A percentile compares a stretch with the other conserved stretches of the same genome.
These are phyloP conservation scores for Pseudofabraea citricarpa DNA, from an alignment of 2,329 filamentous ascomycete genomes.

Conservation along the genomic window DNA sequence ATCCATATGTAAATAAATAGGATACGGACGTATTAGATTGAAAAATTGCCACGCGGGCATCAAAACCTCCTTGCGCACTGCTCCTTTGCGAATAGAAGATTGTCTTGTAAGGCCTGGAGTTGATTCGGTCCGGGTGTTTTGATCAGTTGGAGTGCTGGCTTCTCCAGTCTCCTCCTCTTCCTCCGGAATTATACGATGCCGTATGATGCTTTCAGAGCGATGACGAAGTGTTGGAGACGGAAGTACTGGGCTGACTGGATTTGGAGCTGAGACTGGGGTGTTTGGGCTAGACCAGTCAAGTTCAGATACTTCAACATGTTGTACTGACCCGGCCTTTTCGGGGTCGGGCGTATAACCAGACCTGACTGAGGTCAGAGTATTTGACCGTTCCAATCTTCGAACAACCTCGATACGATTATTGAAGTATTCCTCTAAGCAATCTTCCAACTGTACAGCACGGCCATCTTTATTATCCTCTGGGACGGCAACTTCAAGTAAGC, in stretches of 20 bases:
- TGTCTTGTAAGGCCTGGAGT: conserved; percentile 29
- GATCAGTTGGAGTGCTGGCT: conserved; percentile 27
- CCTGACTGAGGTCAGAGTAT: conserved; percentile 40
- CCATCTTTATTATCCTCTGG: conserved; percentile 64
- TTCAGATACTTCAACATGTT: conserved; percentile 21
- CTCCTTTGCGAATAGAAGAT: conserved; percentile 25
- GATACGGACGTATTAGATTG: conserved; percentile 73
- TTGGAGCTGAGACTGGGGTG: conserved; percentile 16
- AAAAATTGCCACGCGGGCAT: conserved; percentile 99
- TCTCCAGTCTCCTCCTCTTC: conserved; percentile 6
- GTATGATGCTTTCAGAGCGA: conserved; percentile 50
- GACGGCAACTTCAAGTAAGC: conserved; percentile 87
- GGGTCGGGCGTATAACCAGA: conserved; percentile 9
- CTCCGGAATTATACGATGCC: conserved; percentile 50
- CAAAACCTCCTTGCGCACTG: conserved; percentile 70
- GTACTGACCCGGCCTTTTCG: conserved; percentile 14
- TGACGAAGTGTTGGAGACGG: conserved; percentile 16
- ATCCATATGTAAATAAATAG: conserved; percentile 16
- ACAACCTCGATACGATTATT: conserved; percentile 82
- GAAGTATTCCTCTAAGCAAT: conserved; percentile 91
- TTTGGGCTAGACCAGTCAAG: conserved; percentile 16
- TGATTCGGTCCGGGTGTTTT: conserved; percentile 32
- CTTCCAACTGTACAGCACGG: conserved; percentile 73
- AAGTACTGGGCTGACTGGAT: conserved; percentile 14
- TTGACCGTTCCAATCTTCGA: conserved; percentile 62